Evolutionary conservation across 1,139 yeast species (phyloP).

Genomic region (Blastobotrys niveus): DNA sequence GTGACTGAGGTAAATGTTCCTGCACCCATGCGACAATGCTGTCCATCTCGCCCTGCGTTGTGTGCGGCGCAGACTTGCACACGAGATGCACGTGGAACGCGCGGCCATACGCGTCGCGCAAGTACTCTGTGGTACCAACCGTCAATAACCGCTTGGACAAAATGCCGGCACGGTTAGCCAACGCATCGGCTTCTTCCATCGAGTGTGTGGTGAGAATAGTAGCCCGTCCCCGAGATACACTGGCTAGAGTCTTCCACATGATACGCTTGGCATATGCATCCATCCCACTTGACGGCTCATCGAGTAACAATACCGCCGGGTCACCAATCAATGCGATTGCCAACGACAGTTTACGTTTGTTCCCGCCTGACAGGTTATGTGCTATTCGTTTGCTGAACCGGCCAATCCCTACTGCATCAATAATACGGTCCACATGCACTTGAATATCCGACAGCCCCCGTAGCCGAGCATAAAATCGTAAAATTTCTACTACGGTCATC

Average conservation of each 20-base stretch:
- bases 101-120: constrained; percentile 30
- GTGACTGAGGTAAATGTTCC: constrained; percentile 24
- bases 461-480: constrained; percentile 32
- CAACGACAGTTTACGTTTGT: constrained; percentile 94
- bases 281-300: constrained; percentile 90
- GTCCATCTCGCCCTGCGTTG: constrained; percentile 27
- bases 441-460: constrained; percentile 63
- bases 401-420: constrained; percentile 35
- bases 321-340: constrained; percentile 96
- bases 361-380: constrained; percentile 78
- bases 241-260: constrained; percentile 36
- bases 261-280: constrained; percentile 56
- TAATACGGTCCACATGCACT: constrained; percentile 64
- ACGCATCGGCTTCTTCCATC: constrained; percentile 39
- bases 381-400: constrained; percentile 33
- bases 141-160: constrained; percentile 32
- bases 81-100: constrained; percentile 32
- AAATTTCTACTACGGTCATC: constrained; percentile 33
- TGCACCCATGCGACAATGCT: constrained; percentile 22
- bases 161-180: constrained; percentile 37
- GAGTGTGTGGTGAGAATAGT: constrained; percentile 37
- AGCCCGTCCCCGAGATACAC: constrained; percentile 32
- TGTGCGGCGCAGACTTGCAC: constrained; percentile 28
- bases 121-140: constrained; percentile 30
- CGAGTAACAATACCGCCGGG: constrained; percentile 82